phyloP scores from a whole-genome alignment of 192 early-diverging fungal genomes.

The Podila verticillata region DNA sequence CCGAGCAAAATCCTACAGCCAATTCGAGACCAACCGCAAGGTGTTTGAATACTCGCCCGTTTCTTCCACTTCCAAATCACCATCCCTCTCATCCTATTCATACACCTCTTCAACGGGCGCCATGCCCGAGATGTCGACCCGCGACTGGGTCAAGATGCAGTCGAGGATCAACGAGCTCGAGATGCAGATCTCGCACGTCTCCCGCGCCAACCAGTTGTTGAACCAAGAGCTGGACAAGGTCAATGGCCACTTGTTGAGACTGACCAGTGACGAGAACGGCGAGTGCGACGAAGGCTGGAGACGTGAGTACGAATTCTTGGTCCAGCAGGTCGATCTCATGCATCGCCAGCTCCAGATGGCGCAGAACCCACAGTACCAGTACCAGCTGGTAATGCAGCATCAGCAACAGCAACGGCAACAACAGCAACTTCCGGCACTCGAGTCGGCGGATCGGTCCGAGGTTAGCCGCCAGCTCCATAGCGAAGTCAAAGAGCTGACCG shows the following conservation, averaged over 20 bases:
- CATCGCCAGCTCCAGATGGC: constrained; percentile 39
- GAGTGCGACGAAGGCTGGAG: constrained; percentile 14
- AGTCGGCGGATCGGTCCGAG: constrained; percentile 1
- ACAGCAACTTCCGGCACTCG: neutral
- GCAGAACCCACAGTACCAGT: constrained; percentile 5
- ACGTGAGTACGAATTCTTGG: constrained; percentile 41
- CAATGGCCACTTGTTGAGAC: constrained; percentile 14
- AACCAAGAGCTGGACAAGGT: constrained; percentile 47
- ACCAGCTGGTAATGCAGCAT: neutral
- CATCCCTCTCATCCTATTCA: neutral
- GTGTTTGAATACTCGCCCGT: neutral
- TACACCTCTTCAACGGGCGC: too few species aligned
- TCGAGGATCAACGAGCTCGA: constrained; percentile 33
- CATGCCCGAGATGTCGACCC: constrained; percentile 14
- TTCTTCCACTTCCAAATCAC: neutral
- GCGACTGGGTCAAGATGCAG: constrained; percentile 44
- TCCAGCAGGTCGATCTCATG: constrained; percentile 46
- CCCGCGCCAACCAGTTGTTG: constrained; percentile 22
- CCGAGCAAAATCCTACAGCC: constrained; percentile 23
- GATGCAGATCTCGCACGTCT: constrained; percentile 18
- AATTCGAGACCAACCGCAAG: constrained; percentile 16
- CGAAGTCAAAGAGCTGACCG: constrained; percentile 32
- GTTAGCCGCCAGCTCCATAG: constrained; percentile 26
- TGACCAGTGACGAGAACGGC: constrained; percentile 19
- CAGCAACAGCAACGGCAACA: neutral